phyloP scores from a whole-genome alignment of 148 eudicot species.

The Fagopyrum esculentum region DNA sequence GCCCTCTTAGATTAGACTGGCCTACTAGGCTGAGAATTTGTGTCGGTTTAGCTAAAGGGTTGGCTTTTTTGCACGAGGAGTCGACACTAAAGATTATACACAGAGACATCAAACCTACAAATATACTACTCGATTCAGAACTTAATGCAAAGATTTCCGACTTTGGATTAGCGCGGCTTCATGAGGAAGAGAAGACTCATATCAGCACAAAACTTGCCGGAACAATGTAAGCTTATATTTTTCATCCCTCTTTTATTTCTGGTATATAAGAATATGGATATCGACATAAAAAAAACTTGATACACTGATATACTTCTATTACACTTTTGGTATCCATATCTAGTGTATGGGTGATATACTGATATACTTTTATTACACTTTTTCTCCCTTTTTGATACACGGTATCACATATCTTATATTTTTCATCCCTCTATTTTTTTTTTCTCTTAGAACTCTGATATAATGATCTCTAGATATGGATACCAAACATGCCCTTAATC shows the following conservation, averaged over 20 bases:
- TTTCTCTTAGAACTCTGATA: too few species aligned
- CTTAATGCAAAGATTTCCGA: slow-evolving; percentile 42
- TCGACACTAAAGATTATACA: slow-evolving; percentile 37
- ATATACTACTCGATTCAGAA: slow-evolving; percentile 32
- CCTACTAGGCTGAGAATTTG: slow-evolving; percentile 37
- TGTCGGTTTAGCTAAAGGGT: slow-evolving; percentile 39
- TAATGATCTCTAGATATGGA: too few species aligned
- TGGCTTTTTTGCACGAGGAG: slow-evolving; percentile 42
- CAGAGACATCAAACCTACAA: slow-evolving; percentile 38
- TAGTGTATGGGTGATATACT: background rate
- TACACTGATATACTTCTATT: too few species aligned
- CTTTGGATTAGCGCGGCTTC: slow-evolving; percentile 48
- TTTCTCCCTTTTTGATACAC: too few species aligned
- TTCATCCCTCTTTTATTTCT: background rate
- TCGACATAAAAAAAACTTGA: too few species aligned
- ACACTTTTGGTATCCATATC: too few species aligned
- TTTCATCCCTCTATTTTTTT: too few species aligned
- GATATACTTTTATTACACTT: too few species aligned
- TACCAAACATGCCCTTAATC: too few species aligned
- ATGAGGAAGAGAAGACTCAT: slow-evolving; percentile 34
- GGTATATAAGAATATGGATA: too few species aligned
- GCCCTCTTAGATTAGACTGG: slow-evolving; percentile 29
- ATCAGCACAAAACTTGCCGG: slow-evolving; percentile 47
- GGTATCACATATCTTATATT: too few species aligned
- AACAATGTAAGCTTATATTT: slow-evolving; percentile 29